A percentile compares a stretch with the other conserved stretches of the same genome.
Conservation (phyloP, 2,329 filamentous ascomycete genomes). For the Exophiala xenobiotica region DNA sequence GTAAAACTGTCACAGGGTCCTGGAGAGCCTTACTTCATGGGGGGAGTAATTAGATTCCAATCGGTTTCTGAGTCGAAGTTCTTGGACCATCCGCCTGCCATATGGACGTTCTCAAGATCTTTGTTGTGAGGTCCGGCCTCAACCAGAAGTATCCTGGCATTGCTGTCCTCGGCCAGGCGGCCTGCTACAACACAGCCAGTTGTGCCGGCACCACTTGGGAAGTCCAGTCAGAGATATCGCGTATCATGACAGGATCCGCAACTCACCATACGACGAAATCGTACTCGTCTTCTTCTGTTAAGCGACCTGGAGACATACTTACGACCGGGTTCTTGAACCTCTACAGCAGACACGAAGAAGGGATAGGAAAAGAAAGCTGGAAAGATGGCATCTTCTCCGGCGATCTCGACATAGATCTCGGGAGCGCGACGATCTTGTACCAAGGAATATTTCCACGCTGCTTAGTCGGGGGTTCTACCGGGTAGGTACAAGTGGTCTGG, state of each 20-base stretch:
- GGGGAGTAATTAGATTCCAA: conserved; percentile 46
- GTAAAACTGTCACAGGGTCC: no score
- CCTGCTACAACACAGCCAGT: conserved; percentile 51
- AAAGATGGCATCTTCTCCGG: neutral
- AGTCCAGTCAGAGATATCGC: neutral
- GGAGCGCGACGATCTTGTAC: neutral
- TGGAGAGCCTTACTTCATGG: no score
- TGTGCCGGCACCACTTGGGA: conserved; percentile 44
- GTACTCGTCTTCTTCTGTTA: conserved; percentile 26
- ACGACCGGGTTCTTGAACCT: neutral
- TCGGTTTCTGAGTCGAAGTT: conserved; percentile 45
- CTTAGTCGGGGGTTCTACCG: neutral
- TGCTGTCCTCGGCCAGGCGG: conserved; percentile 47
- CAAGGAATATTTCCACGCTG: neutral
- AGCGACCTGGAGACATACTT: conserved; percentile 25
- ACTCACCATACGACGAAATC: conserved; percentile 34
- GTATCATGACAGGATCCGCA: neutral
- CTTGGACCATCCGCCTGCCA: conserved; percentile 46
- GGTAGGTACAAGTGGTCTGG: no score
- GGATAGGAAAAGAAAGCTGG: neutral
- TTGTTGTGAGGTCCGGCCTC: conserved; percentile 50
- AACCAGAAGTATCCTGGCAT: conserved; percentile 45
- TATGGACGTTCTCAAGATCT: conserved; percentile 48
- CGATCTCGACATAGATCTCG: neutral
- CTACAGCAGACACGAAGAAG: neutral